These are phyloP conservation scores for Cercospora nicotianae DNA, from an alignment of 2,329 filamentous ascomycete species.

Conservation along the genomic window DNA sequence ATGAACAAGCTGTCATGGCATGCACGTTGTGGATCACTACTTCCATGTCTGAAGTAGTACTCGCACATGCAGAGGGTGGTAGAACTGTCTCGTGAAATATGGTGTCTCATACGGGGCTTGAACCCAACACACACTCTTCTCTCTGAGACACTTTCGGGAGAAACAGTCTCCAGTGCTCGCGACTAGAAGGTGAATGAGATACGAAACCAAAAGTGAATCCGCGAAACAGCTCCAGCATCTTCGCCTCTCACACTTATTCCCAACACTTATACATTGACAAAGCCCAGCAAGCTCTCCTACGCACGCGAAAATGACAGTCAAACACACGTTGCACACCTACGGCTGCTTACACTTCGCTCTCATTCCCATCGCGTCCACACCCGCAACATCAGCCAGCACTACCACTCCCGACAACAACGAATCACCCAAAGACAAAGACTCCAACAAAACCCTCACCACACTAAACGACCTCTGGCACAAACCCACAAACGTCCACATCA, in stretches of 20 bases:
- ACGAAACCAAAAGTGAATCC: neutral
- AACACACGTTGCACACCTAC: neutral
- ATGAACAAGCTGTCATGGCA: neutral
- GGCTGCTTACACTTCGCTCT: neutral
- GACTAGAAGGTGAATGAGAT: neutral
- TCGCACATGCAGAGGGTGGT: neutral
- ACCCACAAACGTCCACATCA: neutral
- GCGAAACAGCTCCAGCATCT: neutral
- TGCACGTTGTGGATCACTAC: neutral
- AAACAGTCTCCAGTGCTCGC: neutral
- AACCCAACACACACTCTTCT: neutral
- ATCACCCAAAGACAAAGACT: neutral
- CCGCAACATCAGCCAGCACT: neutral
- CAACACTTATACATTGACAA: neutral
- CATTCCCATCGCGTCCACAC: neutral
- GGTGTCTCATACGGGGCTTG: neutral
- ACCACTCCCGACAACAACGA: neutral
- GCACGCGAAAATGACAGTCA: neutral
- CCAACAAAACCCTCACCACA: neutral
- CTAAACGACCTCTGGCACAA: neutral
- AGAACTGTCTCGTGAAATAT: neutral
- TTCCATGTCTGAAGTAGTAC: neutral
- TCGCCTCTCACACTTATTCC: neutral
- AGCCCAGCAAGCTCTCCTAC: neutral
- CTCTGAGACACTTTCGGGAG: neutral